Evolutionary conservation across 805 yeast species (phyloP).

Genomic region (Metschnikowia koreensis): DNA sequence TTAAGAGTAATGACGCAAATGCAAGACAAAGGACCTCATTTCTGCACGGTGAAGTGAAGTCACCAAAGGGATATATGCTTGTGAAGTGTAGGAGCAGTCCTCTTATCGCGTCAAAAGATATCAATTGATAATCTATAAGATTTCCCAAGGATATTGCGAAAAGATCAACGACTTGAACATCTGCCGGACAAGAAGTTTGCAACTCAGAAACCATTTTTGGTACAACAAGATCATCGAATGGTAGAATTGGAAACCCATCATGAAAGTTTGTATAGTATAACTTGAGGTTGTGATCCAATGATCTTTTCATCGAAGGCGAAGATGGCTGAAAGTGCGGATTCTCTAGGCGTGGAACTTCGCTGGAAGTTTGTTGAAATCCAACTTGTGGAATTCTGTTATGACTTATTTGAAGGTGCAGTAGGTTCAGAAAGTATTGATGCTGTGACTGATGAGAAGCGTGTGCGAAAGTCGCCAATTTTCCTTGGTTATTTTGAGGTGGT

Average conservation of each 20-base stretch:
- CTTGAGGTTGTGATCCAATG: constrained; percentile 9
- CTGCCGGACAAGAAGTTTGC: constrained; percentile 23
- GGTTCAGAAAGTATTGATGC: not conserved
- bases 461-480: not conserved
- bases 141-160: constrained; percentile 42
- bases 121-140: constrained; percentile 34
- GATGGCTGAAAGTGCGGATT: not conserved
- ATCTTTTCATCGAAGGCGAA: not conserved
- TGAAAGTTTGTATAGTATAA: constrained; percentile 46
- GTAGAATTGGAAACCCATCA: constrained; percentile 44
- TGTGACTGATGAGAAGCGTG: not conserved
- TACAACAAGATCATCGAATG: constrained; percentile 27
- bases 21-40: constrained; percentile 28
- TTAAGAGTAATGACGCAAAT: constrained; percentile 30
- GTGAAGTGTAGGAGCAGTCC: constrained; percentile 34
- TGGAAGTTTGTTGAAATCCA: not conserved
- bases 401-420: not conserved
- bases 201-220: constrained; percentile 15
- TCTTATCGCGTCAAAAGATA: constrained; percentile 33
- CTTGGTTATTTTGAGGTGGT: not conserved
- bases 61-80: constrained; percentile 34
- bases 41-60: not conserved
- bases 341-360: not conserved
- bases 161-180: constrained; percentile 35
- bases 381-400: not conserved